Conservation (phyloP, 495 filamentous ascomycete species). For the Penicillium chermesinum region DNA sequence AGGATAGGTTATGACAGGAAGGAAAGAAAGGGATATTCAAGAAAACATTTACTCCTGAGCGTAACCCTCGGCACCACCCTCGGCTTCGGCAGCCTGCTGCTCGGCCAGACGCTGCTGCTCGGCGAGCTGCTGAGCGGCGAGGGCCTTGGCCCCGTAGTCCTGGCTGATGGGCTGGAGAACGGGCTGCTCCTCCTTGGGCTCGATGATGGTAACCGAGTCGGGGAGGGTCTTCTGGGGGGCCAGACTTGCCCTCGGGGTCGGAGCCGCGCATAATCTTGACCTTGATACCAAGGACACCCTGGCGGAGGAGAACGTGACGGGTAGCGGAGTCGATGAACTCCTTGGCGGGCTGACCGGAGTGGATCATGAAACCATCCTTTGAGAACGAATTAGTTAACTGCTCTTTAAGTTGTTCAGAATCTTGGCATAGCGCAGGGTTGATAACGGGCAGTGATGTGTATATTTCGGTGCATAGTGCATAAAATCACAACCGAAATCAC, state of each 20-base stretch:
- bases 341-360: slow-evolving; percentile 98
- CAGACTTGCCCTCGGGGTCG: slow-evolving; percentile 98
- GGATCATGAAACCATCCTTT: slow-evolving; percentile 99
- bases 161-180: slow-evolving; percentile 91
- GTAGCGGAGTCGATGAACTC: slow-evolving; percentile 99
- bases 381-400: slow-evolving; percentile 12
- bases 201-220: slow-evolving; percentile 97
- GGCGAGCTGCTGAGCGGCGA: slow-evolving; percentile 76
- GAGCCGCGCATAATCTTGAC: slow-evolving; percentile 99
- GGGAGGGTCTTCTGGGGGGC: slow-evolving; percentile 93
- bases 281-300: slow-evolving; percentile 99
- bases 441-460: not conserved
- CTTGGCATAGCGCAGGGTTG: not conserved
- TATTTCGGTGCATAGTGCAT: not conserved
- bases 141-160: slow-evolving; percentile 96
- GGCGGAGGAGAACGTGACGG: slow-evolving; percentile 97
- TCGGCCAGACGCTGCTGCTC: slow-evolving; percentile 65
- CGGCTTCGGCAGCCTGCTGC: slow-evolving; percentile 50
- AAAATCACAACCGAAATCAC: not conserved
- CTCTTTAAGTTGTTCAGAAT: too few species aligned
- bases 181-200: slow-evolving; percentile 97
- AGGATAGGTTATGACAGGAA: slow-evolving; percentile 34
- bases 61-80: slow-evolving; percentile 41
- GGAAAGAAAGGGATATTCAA: slow-evolving; percentile 29
- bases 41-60: slow-evolving; percentile 44